Base-by-base conservation (phyloP, 768 basidiomycete genomes). In the Naganishia antarctica region DNA sequence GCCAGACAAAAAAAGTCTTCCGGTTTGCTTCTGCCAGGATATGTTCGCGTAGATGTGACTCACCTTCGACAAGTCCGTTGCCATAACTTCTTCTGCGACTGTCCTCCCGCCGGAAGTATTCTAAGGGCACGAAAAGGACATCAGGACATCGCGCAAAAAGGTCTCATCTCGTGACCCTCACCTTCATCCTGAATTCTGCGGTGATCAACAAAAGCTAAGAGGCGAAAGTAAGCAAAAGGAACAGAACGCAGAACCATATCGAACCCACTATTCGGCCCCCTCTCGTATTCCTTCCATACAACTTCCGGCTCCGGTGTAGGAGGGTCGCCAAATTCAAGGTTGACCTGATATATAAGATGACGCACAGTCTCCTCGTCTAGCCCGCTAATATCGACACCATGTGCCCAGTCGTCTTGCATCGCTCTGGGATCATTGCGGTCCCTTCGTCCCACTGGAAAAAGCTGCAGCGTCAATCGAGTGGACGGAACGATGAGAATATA, bases 321-420 rank as follows among this genome's bases (percentile, higher is more conserved):
- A 41, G 53, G 53, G 40, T 57, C 53, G 11, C 53, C 53, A 26
- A 57, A 57, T 26, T 57, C 53, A 15, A 57, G 53, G 23, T 65
- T 65, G n/a, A 59, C 57, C 44, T 65, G 58, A 16, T 48, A 28
- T 25, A 65, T 60, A 7, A 65, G 40, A 11, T 29, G 41, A 32
- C 57, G 43, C 12, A 59, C 46, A 4, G 64, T 65, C 4, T 29
- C 32, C 21, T 58, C 53, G 34, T 60, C 58, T 43, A 59, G 45
- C 1, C 58, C 65, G 21, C 49, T 43, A 8, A 60, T 61, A 16
- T 60, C 47, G 26, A 62, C 60, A n/a, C 50, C 50, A 29, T 53
- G 49, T 13, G 60, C 50, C 65, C 65, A 53, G 26, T 61, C 44
- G 44, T 61, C 49, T 31, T 61, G 40, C 51, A 51, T 43, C 23